Base-by-base conservation (phyloP, 345 rosid species). In the Gossypium longicalyx region DNA sequence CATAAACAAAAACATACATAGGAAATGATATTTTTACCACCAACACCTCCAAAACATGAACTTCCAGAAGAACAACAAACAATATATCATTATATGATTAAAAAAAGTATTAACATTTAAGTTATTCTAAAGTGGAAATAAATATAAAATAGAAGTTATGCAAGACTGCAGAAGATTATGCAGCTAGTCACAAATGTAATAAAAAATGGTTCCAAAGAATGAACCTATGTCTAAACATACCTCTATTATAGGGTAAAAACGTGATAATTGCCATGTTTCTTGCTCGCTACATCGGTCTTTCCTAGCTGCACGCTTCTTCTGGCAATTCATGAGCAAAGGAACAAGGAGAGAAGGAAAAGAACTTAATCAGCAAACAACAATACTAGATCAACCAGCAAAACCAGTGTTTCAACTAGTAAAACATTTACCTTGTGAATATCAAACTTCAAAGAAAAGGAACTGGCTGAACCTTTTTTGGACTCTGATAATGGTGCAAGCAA, bases 211-310 rank as follows among this genome's bases (percentile, higher is more conserved):
- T 48, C 20, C 3, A 12, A 29, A 61, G 66, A 25, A 61, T 1
- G 12, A 29, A 29, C 66, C 41, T 11, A 38, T 9, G 47, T n/a
- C 68, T 47, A 47, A 47, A 47, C 68, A 9, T 85, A 96, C 99
- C 97, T 96, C 99, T 77, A 96, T 84, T 86, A 96, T 83, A 54
- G 99, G 99, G 81, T 93, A 96, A 80, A 96, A 96, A 66, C 98
- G 93, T 67, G 99, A 91, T 67, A 93, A 73, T 71, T 87, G 91
- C 99, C 98, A 96, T 38, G 89, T 87, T 87, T 84, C 93, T 86
- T 86, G 97, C 78, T 87, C 91, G 72, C 79, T 89, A 72, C 70
- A 59, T 27, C 90, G 93, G 74, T 96, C 99, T 87, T 91, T 96
- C 80, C 99, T 90, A 17, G 91, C 93, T 20, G 87, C 93, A 34